These are phyloP conservation scores for Calonectria pauciramosa DNA, from an alignment of 2,329 filamentous ascomycete species.

Conservation along the genomic window DNA sequence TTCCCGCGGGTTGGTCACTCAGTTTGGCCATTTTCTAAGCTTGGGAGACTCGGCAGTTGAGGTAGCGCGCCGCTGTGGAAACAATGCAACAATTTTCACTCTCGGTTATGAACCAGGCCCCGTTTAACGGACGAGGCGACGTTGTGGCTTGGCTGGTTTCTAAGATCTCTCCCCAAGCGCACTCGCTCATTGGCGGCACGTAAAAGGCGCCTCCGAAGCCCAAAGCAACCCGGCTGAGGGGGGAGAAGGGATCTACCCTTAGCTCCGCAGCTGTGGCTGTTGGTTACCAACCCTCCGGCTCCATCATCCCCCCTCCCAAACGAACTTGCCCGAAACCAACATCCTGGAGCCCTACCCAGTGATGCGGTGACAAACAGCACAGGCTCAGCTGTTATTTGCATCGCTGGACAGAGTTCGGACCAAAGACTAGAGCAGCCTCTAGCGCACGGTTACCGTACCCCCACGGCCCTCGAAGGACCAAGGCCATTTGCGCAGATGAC, in stretches of 20 bases:
- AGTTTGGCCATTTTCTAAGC: background rate
- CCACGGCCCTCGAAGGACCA: background rate
- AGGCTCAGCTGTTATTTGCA: constrained; percentile 18
- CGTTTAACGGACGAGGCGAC: constrained; percentile 1
- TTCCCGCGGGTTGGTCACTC: background rate
- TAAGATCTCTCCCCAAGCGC: background rate
- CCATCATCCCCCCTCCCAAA: constrained; percentile 25
- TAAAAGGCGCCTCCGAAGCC: constrained; percentile 6
- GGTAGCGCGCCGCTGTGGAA: background rate
- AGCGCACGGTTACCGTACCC: background rate
- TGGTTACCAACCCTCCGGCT: constrained; percentile 41
- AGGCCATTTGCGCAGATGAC: background rate
- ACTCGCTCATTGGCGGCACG: constrained; percentile 11
- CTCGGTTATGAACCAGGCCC: background rate
- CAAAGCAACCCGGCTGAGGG: constrained; percentile 25
- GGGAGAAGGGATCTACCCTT: constrained; percentile 38
- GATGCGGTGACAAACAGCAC: constrained; percentile 6
- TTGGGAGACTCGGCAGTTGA: background rate
- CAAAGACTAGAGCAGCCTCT: background rate
- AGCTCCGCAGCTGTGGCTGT: constrained; percentile 33
- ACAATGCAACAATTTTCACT: background rate
- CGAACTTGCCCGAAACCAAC: constrained; percentile 21
- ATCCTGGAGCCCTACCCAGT: background rate
- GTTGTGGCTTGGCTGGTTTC: constrained; percentile 7
- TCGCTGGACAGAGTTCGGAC: background rate